Evolutionary conservation across 495 filamentous ascomycete species (phyloP).

Genomic region (Cercophora scortea): DNA sequence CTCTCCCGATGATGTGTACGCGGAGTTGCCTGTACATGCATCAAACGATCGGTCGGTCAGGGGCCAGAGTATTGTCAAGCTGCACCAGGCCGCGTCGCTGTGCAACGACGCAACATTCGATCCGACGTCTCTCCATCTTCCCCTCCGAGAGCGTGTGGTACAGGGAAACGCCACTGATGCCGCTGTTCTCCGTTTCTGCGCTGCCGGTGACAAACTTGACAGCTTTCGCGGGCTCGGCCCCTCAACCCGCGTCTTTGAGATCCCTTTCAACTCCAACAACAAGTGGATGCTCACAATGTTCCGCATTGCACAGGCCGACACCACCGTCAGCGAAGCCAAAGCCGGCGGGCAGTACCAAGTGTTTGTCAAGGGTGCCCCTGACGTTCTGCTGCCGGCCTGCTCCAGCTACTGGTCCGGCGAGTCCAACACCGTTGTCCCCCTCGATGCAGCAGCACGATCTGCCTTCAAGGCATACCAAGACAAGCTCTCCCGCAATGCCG

Average conservation of each 20-base stretch:
- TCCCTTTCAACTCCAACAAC: slow-evolving; percentile 54
- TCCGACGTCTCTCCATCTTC: slow-evolving; percentile 7
- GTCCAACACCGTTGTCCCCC: slow-evolving; percentile 22
- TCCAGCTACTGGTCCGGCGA: slow-evolving; percentile 20
- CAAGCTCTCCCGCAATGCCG: slow-evolving; percentile 45
- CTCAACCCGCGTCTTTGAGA: slow-evolving; percentile 29
- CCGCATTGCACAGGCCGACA: slow-evolving; percentile 11
- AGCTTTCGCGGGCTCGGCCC: slow-evolving; percentile 9
- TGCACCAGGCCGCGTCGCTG: slow-evolving; percentile 33
- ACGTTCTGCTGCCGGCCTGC: slow-evolving; percentile 24
- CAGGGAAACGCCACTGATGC: slow-evolving; percentile 16
- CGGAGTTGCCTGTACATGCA: not conserved
- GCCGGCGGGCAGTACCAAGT: slow-evolving; percentile 18
- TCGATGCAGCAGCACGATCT: slow-evolving; percentile 9
- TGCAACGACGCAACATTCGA: slow-evolving; percentile 16
- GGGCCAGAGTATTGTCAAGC: slow-evolving; percentile 12
- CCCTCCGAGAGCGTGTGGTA: slow-evolving; percentile 9
- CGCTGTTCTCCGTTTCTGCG: slow-evolving; percentile 26
- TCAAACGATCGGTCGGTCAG: not conserved
- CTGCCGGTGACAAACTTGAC: not conserved
- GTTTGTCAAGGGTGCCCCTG: slow-evolving; percentile 51
- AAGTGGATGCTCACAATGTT: slow-evolving; percentile 53
- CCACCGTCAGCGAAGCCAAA: not conserved
- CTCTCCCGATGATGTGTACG: not conserved
- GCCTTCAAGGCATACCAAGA: slow-evolving; percentile 23